These are phyloP conservation scores for Phylloporus scabripes DNA, from an alignment of 768 basidiomycete genomes.

Conservation along the genomic window DNA sequence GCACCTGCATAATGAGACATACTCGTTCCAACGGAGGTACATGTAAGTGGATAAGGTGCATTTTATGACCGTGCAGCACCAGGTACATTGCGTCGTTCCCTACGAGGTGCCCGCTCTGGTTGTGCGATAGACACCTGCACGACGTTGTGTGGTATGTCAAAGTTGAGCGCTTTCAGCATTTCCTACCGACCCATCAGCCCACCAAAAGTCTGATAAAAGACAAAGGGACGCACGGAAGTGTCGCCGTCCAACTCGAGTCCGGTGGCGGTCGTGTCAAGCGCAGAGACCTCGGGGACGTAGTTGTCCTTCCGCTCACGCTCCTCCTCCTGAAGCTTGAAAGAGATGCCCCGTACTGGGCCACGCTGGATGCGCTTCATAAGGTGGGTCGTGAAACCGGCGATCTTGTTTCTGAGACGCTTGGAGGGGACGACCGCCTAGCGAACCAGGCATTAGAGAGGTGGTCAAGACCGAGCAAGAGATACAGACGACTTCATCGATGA, in stretches of 20 bases:
- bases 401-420: slow-evolving; percentile 99
- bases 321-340: slow-evolving; percentile 99
- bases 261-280: slow-evolving; percentile 70
- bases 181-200: slow-evolving; percentile 43
- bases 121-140: slow-evolving; percentile 56
- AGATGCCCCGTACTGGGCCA: slow-evolving; percentile 98
- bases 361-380: slow-evolving; percentile 99
- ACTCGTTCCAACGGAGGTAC: no score
- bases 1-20: no score
- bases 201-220: background rate
- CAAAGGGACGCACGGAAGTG: slow-evolving; percentile 67
- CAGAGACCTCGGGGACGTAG: slow-evolving; percentile 97
- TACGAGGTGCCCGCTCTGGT: slow-evolving; percentile 65
- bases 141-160: slow-evolving; percentile 82
- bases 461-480: slow-evolving; percentile 3
- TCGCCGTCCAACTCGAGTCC: slow-evolving; percentile 87
- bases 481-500: slow-evolving; percentile 94
- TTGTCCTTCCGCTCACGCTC: slow-evolving; percentile 99
- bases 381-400: slow-evolving; percentile 99
- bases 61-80: slow-evolving; percentile 58
- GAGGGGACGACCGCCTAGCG: slow-evolving; percentile 86
- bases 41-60: background rate
- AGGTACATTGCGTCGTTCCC: slow-evolving; percentile 76
- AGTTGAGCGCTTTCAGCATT: slow-evolving; percentile 88
- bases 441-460: background rate